Conservation (phyloP, 108 stramenopile genomes). For the Craspedostauros australis region DNA sequence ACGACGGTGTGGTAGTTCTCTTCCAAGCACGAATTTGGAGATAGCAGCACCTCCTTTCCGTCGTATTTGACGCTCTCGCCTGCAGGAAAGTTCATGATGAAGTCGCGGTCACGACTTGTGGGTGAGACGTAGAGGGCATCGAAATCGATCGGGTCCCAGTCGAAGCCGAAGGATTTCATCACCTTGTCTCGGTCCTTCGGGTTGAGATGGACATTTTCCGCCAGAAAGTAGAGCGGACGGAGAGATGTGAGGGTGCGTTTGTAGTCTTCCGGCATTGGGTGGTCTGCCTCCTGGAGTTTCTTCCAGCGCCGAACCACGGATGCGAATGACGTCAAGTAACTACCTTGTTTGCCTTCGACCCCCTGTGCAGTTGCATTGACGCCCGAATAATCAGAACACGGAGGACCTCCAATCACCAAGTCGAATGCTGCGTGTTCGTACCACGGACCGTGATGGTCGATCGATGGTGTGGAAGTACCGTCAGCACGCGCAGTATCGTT, state of each 20-base stretch:
- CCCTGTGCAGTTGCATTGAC: conserved; percentile 17
- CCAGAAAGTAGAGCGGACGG: conserved; percentile 13
- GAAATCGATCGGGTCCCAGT: conserved; percentile 1
- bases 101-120: conserved; percentile 5
- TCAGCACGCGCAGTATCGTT: too few species aligned
- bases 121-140: conserved; percentile 23
- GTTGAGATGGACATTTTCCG: too few species aligned
- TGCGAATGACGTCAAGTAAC: conserved; percentile 11
- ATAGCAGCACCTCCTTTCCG: too few species aligned
- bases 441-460: too few species aligned
- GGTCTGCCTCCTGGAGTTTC: neutral
- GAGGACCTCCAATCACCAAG: conserved; percentile 16
- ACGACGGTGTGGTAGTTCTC: neutral
- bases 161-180: conserved; percentile 5
- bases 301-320: conserved; percentile 4
- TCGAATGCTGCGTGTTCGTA: too few species aligned
- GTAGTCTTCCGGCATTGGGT: too few species aligned
- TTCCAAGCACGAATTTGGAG: conserved; percentile 4
- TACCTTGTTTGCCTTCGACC: conserved; percentile 7
- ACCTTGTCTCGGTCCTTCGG: too few species aligned
- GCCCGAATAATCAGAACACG: conserved; percentile 11
- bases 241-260: too few species aligned
- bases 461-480: too few species aligned
- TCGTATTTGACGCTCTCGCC: too few species aligned
- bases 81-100: conserved; percentile 6